Percentiles rank a stretch among this genome's conserved stretches.
Conservation (phyloP, 176 grass and related monocot genomes). For the Avena sativa region DNA sequence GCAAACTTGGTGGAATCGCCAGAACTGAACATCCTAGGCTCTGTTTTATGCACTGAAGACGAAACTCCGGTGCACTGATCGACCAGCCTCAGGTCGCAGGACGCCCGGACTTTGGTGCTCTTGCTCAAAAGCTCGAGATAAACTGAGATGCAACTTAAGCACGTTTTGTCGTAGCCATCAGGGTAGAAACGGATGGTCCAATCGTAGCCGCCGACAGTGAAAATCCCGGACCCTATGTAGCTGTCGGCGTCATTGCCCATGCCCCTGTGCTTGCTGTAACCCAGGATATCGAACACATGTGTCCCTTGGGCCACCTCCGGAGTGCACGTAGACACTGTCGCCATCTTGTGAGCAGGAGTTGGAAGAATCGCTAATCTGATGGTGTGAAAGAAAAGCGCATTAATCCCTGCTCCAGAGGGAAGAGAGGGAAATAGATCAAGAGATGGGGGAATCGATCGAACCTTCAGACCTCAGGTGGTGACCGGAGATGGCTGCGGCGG, state of each 20-base stretch:
- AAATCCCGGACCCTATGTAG: background rate
- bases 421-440: background rate
- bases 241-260: background rate
- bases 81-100: background rate
- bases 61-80: background rate
- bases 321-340: background rate
- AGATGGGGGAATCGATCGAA: background rate
- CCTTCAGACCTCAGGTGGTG: background rate
- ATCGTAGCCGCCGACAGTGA: background rate
- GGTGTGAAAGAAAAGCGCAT: background rate
- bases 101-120: background rate
- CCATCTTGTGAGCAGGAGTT: background rate
- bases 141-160: background rate
- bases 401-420: background rate
- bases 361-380: background rate
- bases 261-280: constrained; percentile 9
- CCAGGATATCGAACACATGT: background rate
- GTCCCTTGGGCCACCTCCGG: background rate
- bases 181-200: constrained; percentile 11
- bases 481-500: background rate
- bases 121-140: background rate
- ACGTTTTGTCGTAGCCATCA: background rate
- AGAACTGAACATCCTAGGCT: background rate
- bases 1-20: background rate
- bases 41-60: background rate